Evolutionary conservation across 164 flowering plant species (phyloP).

Genomic region (Magnolia officinalis): DNA sequence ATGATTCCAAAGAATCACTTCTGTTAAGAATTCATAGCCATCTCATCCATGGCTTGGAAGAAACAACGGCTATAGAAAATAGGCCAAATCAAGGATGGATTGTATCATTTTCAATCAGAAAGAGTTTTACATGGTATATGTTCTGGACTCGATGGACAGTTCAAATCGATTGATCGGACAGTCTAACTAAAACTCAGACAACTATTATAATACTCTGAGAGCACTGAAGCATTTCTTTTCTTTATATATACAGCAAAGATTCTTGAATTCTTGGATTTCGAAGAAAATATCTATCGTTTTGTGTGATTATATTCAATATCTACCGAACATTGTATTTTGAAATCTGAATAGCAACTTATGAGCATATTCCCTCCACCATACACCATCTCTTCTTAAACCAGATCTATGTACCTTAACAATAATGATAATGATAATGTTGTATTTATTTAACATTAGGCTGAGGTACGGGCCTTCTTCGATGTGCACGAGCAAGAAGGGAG

Average conservation of each 20-base stretch:
- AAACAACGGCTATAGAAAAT: too few relatives aligned
- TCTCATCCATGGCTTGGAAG: too few relatives aligned
- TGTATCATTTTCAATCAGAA: too few relatives aligned
- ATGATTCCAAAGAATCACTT: too few relatives aligned
- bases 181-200: too few relatives aligned
- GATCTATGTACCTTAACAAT: neutral
- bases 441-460: slow-evolving; percentile 43
- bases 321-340: neutral
- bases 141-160: too few relatives aligned
- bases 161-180: too few relatives aligned
- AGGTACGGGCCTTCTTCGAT: slow-evolving; percentile 89
- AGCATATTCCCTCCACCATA: neutral
- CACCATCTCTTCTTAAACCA: neutral
- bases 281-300: neutral
- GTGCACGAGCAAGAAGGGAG: slow-evolving; percentile 95
- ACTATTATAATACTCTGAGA: too few relatives aligned
- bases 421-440: neutral
- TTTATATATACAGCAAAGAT: neutral
- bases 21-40: too few relatives aligned
- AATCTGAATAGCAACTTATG: neutral
- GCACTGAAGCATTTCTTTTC: neutral
- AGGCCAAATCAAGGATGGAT: too few relatives aligned
- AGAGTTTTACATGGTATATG: too few relatives aligned
- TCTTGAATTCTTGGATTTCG: neutral
- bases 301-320: slow-evolving; percentile 13